These are phyloP conservation scores for Tricholoma flavovirens DNA, from an alignment of 768 basidiomycete species.

Conservation along the genomic window DNA sequence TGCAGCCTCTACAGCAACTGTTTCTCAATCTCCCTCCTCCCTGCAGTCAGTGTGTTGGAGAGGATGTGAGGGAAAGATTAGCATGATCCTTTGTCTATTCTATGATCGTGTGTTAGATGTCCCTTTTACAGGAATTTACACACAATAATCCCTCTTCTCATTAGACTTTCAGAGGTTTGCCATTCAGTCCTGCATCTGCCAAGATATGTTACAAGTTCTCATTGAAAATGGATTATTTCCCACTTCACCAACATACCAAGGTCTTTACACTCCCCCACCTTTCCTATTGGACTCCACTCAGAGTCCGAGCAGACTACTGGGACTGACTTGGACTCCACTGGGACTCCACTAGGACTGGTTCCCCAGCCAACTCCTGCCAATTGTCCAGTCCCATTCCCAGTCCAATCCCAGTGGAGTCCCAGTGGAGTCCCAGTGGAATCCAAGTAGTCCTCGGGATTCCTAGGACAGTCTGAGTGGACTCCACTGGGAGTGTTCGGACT, in stretches of 20 bases:
- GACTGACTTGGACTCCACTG: too few species aligned
- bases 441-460: too few species aligned
- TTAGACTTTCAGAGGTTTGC: slow-evolving; percentile 14
- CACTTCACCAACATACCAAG: slow-evolving; percentile 18
- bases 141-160: neutral
- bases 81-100: slow-evolving; percentile 9
- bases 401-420: too few species aligned
- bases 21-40: neutral
- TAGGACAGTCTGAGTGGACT: too few species aligned
- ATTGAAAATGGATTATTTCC: slow-evolving; percentile 29
- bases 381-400: too few species aligned
- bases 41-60: neutral
- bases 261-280: too few species aligned
- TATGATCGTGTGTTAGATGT: slow-evolving; percentile 6
- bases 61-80: neutral
- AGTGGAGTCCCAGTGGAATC: too few species aligned
- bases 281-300: too few species aligned
- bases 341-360: too few species aligned
- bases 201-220: slow-evolving; percentile 16
- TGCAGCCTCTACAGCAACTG: neutral
- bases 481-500: too few species aligned
- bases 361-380: too few species aligned
- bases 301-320: too few species aligned
- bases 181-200: slow-evolving; percentile 18
- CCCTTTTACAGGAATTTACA: neutral